These are phyloP conservation scores for Oryza rufipogon DNA, from an alignment of 176 grass and related monocot genomes.

Conservation along the genomic window DNA sequence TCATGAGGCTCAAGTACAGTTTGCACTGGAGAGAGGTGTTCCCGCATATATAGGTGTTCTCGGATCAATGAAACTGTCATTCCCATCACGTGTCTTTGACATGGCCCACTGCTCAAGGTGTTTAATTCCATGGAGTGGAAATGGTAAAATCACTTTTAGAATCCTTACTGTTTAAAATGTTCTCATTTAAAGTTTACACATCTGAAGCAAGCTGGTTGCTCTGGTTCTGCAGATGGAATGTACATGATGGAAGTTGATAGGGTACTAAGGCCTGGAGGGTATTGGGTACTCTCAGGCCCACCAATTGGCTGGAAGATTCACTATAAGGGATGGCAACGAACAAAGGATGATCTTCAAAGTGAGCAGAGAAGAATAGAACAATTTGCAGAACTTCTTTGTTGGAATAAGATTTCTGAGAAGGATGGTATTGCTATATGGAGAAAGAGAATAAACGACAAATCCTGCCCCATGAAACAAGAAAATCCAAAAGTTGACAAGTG, in stretches of 20 bases:
- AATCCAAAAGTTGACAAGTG: slow-evolving; percentile 55
- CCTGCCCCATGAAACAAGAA: slow-evolving; percentile 56
- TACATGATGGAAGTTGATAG: slow-evolving; percentile 97
- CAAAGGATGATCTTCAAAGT: slow-evolving; percentile 63
- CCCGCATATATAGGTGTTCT: slow-evolving; percentile 88
- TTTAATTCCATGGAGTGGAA: slow-evolving; percentile 77
- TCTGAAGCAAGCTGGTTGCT: slow-evolving; percentile 26
- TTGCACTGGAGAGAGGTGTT: slow-evolving; percentile 87
- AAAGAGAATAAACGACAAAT: slow-evolving; percentile 68
- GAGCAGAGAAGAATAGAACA: slow-evolving; percentile 86
- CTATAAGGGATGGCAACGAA: slow-evolving; percentile 66
- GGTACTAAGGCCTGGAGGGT: slow-evolving; percentile 83
- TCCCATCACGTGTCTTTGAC: slow-evolving; percentile 73
- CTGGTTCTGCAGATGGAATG: slow-evolving; percentile 71
- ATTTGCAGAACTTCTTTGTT: slow-evolving; percentile 74
- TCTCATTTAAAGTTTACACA: background rate
- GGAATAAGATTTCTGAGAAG: slow-evolving; percentile 87
- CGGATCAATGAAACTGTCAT: slow-evolving; percentile 73
- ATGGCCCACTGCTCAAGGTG: slow-evolving; percentile 94
- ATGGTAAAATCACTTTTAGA: slow-evolving; percentile 50
- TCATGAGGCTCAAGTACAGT: slow-evolving; percentile 86
- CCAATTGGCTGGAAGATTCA: slow-evolving; percentile 84
- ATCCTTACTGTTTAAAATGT: slow-evolving; percentile 20
- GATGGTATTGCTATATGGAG: slow-evolving; percentile 74
- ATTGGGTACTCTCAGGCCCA: slow-evolving; percentile 88